Base-by-base conservation (phyloP, 192 early-diverging fungal species). In the Linnemannia hyalina region DNA sequence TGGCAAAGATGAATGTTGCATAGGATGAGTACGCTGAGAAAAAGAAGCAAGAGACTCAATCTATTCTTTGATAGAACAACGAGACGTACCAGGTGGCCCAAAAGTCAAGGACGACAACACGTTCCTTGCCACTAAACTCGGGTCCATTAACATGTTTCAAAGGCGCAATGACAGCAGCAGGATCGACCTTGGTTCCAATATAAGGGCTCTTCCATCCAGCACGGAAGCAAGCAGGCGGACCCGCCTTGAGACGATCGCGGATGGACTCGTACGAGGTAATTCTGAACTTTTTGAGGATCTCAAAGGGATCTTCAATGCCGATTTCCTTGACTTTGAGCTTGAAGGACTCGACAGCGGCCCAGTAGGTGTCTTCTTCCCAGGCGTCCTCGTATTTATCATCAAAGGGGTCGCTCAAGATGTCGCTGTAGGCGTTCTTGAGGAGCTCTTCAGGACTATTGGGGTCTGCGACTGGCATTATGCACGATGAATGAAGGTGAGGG, bases 81-180 rank as follows among this genome's bases (percentile, higher is more conserved):
- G 7, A 32, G 42, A 32, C 13, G 63, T 75, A 81, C 84, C 80
- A 81, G 1, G 84, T 81, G 10, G 84, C 84, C 84, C 84, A 86
- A 78, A 86, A 86, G 76, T 86, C 84, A 4, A 86, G 73, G 23
- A 78, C 80, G 23, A 86, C 84, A 68, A 86, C 71, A 6, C 75
- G 70, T 32, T 86, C 84, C 4, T 71, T n/a, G 23, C 80, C 84
- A 20, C 1, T 29, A 35, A 74, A 86, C 7, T 70, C 40, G 32
- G 44, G 75, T 6, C 84, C 84, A n/a, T 38, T 74, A 10, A 86
- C 0, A 42, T 78, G 84, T 36, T 78, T 32, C 42, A 81, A 54
- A 3, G 74, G 84, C 4, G 35, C 52, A 29, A 86, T 55, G 15
- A 41, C 29, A 11, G 75, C 75, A 0, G 26, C 35, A 57, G 70